A percentile compares a stretch with the other conserved stretches of the same genome.
Evolutionary conservation across 1,284 basidiomycete genomes (phyloP).

Genomic region (Ganoderma multipileum): DNA sequence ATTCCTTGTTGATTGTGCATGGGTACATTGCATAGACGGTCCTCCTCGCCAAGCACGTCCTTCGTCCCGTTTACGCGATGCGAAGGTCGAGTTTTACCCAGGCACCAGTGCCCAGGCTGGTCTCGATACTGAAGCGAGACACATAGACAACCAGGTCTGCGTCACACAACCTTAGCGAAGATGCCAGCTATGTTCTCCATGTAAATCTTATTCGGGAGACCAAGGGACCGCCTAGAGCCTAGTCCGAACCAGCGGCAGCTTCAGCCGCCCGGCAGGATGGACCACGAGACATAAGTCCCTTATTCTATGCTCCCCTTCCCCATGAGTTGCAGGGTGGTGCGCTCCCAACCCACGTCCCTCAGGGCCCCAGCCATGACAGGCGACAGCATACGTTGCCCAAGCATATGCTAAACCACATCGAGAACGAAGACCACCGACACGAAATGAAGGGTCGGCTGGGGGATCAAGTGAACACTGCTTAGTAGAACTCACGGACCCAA

Average conservation of each 20-base stretch:
- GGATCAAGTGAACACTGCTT: too few relatives aligned
- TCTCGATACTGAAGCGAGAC: not conserved
- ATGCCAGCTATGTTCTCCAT: not conserved
- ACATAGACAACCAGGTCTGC: not conserved
- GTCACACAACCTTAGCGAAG: not conserved
- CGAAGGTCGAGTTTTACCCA: not conserved
- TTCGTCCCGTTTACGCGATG: not conserved
- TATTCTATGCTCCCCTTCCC: too few relatives aligned
- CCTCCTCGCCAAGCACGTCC: too few relatives aligned
- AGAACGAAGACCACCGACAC: not conserved
- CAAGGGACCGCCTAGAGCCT: too few relatives aligned
- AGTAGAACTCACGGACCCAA: not conserved
- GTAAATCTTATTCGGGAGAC: too few relatives aligned
- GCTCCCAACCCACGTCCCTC: too few relatives aligned
- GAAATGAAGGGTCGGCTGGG: not conserved
- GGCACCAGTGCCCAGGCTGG: not conserved
- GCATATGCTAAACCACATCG: not conserved
- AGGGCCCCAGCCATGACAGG: not conserved
- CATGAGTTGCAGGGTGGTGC: too few relatives aligned
- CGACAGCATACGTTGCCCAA: not conserved
- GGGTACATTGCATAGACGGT: too few relatives aligned
- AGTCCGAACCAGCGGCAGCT: too few relatives aligned
- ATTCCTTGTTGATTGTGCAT: too few relatives aligned
- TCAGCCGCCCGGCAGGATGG: too few relatives aligned
- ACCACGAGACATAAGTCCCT: too few relatives aligned